Base-by-base conservation (phyloP, 2,329 filamentous ascomycete genomes). In the Fusarium denticulatum region DNA sequence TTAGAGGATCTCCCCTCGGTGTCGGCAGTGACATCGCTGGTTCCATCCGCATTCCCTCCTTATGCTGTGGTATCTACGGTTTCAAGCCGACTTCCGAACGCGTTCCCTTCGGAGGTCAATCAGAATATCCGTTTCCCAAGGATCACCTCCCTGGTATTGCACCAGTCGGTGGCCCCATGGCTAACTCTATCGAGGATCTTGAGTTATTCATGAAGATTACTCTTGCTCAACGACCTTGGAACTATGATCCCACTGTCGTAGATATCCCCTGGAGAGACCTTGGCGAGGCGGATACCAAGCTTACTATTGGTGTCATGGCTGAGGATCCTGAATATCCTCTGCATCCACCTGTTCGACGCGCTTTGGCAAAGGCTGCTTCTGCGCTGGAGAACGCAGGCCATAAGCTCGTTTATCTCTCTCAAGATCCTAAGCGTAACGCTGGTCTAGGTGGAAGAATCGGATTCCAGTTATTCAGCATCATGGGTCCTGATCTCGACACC, bases 31-130 rank as follows among this genome's bases (percentile, higher is more conserved):
- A 79, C n/a, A 73, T 79, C 5, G 75, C 75, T 1, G 89, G 89
- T 6, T 88, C 86, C 14, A 78, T 91, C 22, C 86, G 89, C 11
- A 83, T 84, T 12, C 83, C 83, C 0, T 88, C 88, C 5, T 82
- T 87, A 1, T 89, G 86, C 69, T 88, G 87, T 6, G 88, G 88
- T 7, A 85, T 88, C 53, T 90, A 87, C 72, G 87, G 88, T 5
- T 83, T 90, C 26, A 84, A 86, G 8, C 87, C 89, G 0, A 90
- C 87, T 0, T 85, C 86, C 52, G 88, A 88, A 20, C 85, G 90
- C 5, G 89, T 91, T 58, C 88, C 90, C 0, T 77, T 67, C 7
- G 61, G 60, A 1, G 76, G 76, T 0, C 67, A 79, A 26, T 53
- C 69, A 4, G 50, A 76, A 7, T 77, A 77, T 15, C 75, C 75